Evolutionary conservation across 2,329 filamentous ascomycete species (phyloP).

Genomic region (Lachnellula arida): DNA sequence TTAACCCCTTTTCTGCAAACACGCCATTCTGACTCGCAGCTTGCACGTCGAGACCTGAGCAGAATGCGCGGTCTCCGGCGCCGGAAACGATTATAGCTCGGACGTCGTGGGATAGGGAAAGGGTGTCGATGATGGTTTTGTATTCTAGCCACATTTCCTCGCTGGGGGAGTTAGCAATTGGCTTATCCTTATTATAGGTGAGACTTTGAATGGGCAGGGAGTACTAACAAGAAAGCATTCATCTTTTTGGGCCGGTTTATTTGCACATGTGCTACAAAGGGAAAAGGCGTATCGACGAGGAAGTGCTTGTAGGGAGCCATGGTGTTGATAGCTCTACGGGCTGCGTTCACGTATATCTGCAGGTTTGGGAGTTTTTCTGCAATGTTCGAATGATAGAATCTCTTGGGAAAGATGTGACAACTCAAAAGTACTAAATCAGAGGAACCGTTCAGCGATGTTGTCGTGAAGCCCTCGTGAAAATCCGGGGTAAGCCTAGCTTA

Average conservation of each 20-base stretch:
- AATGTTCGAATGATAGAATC: too few relatives aligned
- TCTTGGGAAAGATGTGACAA: too few relatives aligned
- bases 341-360: neutral
- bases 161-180: neutral
- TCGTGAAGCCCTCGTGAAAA: too few relatives aligned
- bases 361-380: too few relatives aligned
- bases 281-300: slow-evolving; percentile 64
- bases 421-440: too few relatives aligned
- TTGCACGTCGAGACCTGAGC: slow-evolving; percentile 77
- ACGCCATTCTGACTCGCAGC: slow-evolving; percentile 54
- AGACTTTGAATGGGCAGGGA: neutral
- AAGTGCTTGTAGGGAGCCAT: slow-evolving; percentile 28
- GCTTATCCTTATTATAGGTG: neutral
- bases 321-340: neutral
- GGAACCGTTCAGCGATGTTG: too few relatives aligned
- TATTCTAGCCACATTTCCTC: slow-evolving; percentile 85
- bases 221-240: slow-evolving; percentile 66
- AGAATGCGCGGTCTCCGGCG: slow-evolving; percentile 79
- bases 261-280: slow-evolving; percentile 83
- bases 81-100: slow-evolving; percentile 77
- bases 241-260: slow-evolving; percentile 84
- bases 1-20: slow-evolving; percentile 30
- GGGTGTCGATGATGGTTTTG: slow-evolving; percentile 62
- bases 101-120: slow-evolving; percentile 68
- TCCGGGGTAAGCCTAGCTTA: too few relatives aligned